Conservation (phyloP, 2,329 filamentous ascomycete genomes). For the Xylaria sp. region DNA sequence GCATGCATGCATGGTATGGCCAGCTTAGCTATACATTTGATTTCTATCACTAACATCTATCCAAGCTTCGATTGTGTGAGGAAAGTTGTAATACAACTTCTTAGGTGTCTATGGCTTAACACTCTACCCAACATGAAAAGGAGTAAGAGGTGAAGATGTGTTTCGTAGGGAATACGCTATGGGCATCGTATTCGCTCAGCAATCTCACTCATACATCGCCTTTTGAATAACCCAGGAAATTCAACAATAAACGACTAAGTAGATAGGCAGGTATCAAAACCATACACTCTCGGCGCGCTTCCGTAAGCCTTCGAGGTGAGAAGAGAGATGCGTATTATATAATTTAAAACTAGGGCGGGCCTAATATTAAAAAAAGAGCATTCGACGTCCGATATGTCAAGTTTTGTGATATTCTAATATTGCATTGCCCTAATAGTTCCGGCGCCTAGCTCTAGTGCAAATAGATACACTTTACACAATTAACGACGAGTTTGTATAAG, state of each 20-base stretch:
- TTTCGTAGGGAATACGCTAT: no score
- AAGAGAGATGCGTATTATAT: neutral
- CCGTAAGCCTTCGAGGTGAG: no score
- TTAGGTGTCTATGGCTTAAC: neutral
- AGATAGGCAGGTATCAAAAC: no score
- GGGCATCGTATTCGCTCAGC: no score
- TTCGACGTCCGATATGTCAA: neutral
- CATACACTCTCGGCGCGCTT: no score
- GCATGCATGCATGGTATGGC: conserved; percentile 3
- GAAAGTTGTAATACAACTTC: neutral
- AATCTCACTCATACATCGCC: no score
- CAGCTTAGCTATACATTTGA: neutral
- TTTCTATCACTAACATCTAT: neutral
- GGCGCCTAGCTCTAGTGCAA: neutral
- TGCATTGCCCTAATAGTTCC: neutral
- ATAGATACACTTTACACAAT: neutral
- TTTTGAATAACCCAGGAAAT: no score
- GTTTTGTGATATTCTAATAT: neutral
- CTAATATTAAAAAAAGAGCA: neutral
- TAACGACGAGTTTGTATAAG: neutral
- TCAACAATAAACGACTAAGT: no score
- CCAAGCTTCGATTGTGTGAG: neutral
- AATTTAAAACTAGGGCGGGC: neutral
- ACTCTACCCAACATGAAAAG: no score
- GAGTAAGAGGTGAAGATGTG: no score